These are phyloP conservation scores for Phytophthora macrochlamydospora DNA, from an alignment of 352 stramenopile genomes.

Conservation along the genomic window DNA sequence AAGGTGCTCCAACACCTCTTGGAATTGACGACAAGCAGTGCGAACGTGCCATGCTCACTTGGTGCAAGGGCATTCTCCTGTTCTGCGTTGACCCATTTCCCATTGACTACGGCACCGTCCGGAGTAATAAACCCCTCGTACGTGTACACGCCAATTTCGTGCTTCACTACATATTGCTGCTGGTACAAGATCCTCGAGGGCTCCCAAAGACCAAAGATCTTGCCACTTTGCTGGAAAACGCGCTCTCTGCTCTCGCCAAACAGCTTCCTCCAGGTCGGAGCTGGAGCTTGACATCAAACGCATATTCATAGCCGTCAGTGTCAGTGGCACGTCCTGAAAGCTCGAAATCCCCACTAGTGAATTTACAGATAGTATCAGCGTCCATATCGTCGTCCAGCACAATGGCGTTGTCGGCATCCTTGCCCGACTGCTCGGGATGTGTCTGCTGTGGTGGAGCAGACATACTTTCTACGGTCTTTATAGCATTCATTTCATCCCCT, in stretches of 20 bases:
- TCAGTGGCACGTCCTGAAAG: conserved; percentile 69
- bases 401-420: conserved; percentile 3
- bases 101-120: conserved; percentile 50
- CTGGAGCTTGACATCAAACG: conserved; percentile 56
- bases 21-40: conserved; percentile 46
- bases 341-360: conserved; percentile 62
- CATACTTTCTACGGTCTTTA: background rate
- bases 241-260: conserved; percentile 51
- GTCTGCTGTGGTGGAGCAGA: background rate
- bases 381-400: conserved; percentile 32
- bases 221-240: conserved; percentile 58
- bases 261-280: conserved; percentile 39
- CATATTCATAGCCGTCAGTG: conserved; percentile 76
- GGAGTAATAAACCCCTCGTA: conserved; percentile 45
- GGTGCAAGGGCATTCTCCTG: conserved; percentile 22
- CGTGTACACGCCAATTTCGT: conserved; percentile 59
- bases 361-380: conserved; percentile 34
- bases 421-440: background rate
- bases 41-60: conserved; percentile 67
- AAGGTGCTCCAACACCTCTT: conserved; percentile 49
- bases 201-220: conserved; percentile 49
- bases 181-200: conserved; percentile 41
- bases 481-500: background rate
- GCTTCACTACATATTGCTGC: conserved; percentile 67
- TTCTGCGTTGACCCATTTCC: conserved; percentile 57